Evolutionary conservation across 2,329 filamentous ascomycete genomes (phyloP), one percentile per base, ranked within the genome.

Genomic region (Penicillium sumatraense): DNA sequence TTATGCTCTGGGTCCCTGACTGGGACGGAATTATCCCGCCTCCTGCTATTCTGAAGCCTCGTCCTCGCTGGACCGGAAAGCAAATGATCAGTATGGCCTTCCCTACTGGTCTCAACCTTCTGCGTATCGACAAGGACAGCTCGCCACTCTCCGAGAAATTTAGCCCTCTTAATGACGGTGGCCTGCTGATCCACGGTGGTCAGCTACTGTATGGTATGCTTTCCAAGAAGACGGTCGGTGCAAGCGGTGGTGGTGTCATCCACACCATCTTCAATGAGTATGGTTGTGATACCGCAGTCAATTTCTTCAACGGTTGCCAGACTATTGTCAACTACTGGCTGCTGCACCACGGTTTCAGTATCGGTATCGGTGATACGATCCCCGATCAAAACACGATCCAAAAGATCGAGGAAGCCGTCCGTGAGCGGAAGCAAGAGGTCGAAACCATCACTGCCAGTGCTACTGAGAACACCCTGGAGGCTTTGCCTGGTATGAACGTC

Each of bases 281-380:
- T 60, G 93, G 95, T 10, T 85, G 89, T 29, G 86, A 90, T 23
- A 89, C 89, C 45, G 90, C 95, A 18, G 93, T 99, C 80, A 88
- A 87, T 59, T 99, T 99, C 81, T 91, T 99, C 78, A 97, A 97
- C 71, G 93, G 93, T 63, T 89, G 91, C 53, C 96, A 99, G 77
- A 88, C 91, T 50, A 91, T 98, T 52, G 90, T 98, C 65, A 96
- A 93, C 71, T 96, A 98, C 78, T 99, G 95, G 95, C 86, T 99
- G 38, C 80, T 98, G 35, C 93, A 99, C 75, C 89, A 96, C 66
- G 95, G 95, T 48, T 95, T 96, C 82, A 97, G 92, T 76, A 97
- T 99, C 62, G 95, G 95, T 78, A 96, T 99, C 66, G 96, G 95
- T 79, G 95, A 99, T 73, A 98, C 95, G 1, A 93, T 99, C 68